A percentile compares a stretch with the other conserved stretches of the same genome.
Conservation (phyloP, 169 alveolate species). For the Cyclospora cayetanensis region DNA sequence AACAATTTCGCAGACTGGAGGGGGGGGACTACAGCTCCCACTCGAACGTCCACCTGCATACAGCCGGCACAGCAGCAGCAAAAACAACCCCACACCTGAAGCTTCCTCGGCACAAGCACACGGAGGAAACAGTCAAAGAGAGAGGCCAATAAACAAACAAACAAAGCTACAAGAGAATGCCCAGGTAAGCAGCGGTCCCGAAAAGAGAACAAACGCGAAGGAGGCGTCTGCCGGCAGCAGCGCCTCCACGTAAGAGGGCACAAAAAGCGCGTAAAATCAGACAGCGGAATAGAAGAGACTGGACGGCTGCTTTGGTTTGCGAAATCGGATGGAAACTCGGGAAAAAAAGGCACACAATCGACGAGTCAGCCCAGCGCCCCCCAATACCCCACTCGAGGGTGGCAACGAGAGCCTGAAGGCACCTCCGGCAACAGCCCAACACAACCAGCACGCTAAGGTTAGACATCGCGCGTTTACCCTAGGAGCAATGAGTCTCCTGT, state of each 20-base stretch:
- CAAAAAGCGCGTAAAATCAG: too few species aligned
- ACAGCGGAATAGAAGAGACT: too few species aligned
- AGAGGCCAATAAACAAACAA: neutral
- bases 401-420: neutral
- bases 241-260: too few species aligned
- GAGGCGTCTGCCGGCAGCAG: too few species aligned
- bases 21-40: slow-evolving; percentile 88
- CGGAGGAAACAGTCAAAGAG: neutral
- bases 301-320: too few species aligned
- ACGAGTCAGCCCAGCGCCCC: too few species aligned
- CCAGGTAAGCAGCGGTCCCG: neutral
- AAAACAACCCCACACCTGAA: neutral
- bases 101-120: too few species aligned
- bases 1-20: slow-evolving; percentile 59
- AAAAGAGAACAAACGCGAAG: too few species aligned
- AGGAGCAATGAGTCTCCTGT: slow-evolving; percentile 83
- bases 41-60: slow-evolving; percentile 76
- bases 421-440: neutral
- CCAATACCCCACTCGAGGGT: neutral
- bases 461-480: slow-evolving; percentile 72
- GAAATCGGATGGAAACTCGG: too few species aligned
- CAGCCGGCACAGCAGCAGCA: neutral
- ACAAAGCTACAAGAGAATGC: neutral
- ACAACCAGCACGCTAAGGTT: neutral
- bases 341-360: too few species aligned